Evolutionary conservation across 2,329 filamentous ascomycete genomes (phyloP).

Genomic region (Penicillium sp.): DNA sequence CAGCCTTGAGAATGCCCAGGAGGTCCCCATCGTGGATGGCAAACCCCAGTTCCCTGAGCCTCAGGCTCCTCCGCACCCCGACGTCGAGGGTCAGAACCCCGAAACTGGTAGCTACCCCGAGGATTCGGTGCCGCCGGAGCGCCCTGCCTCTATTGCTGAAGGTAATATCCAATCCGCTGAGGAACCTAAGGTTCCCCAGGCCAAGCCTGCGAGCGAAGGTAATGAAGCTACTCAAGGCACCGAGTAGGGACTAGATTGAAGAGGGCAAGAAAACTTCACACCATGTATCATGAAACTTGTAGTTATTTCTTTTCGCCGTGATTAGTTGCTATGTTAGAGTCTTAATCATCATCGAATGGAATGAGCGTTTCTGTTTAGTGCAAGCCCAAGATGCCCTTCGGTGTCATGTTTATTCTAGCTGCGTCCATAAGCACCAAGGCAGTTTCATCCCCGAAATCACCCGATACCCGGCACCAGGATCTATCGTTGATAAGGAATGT

Average conservation of each 20-base stretch:
- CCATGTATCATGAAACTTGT: constrained; percentile 23
- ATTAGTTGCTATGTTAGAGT: constrained; percentile 11
- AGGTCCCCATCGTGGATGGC: constrained; percentile 54
- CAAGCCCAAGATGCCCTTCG: neutral
- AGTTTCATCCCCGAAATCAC: neutral
- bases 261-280: constrained; percentile 6
- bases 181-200: constrained; percentile 35
- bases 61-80: constrained; percentile 53
- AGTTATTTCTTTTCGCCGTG: constrained; percentile 10
- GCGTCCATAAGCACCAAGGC: neutral
- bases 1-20: constrained; percentile 72
- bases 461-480: neutral
- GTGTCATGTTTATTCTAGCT: neutral
- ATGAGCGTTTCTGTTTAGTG: constrained; percentile 8
- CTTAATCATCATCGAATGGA: constrained; percentile 3
- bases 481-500: neutral
- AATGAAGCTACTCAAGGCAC: constrained; percentile 45
- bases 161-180: constrained; percentile 39
- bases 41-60: constrained; percentile 18
- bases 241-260: constrained; percentile 12
- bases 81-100: constrained; percentile 58
- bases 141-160: constrained; percentile 41
- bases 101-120: constrained; percentile 50
- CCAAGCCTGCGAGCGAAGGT: constrained; percentile 49
- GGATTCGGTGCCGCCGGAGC: constrained; percentile 35